Evolutionary conservation across 345 rosid species (phyloP).

Genomic region (Gossypium stocksii): DNA sequence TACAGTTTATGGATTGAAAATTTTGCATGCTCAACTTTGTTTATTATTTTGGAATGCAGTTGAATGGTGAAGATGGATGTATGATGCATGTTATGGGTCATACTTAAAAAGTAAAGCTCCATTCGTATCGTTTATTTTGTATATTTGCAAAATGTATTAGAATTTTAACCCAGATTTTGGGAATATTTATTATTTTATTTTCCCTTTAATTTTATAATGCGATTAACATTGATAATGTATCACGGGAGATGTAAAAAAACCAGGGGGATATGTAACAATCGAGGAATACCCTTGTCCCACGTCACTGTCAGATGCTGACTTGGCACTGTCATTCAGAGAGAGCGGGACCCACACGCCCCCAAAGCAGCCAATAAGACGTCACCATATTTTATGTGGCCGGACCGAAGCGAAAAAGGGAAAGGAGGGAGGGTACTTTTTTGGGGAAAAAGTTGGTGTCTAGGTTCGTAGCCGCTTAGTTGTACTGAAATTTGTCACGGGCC

Average conservation of each 20-base stretch:
- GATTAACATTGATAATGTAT: too few relatives aligned
- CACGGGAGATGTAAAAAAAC: too few relatives aligned
- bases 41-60: too few relatives aligned
- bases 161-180: not conserved
- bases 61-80: too few relatives aligned
- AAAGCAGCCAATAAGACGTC: not conserved
- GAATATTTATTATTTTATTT: not conserved
- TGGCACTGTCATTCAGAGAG: too few relatives aligned
- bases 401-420: not conserved
- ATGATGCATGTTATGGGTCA: not conserved
- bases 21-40: too few relatives aligned
- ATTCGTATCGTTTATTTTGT: conserved; percentile 7
- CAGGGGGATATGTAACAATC: too few relatives aligned
- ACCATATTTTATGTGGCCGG: too few relatives aligned
- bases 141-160: not conserved
- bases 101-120: not conserved
- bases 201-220: too few relatives aligned
- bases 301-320: too few relatives aligned
- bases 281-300: too few relatives aligned
- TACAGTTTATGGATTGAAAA: too few relatives aligned
- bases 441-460: conserved; percentile 17
- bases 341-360: not conserved
- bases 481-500: conserved; percentile 29
- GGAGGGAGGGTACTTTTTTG: not conserved
- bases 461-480: conserved; percentile 36